Evolutionary conservation across 1,284 basidiomycete species (phyloP).

Genomic region (Quambalaria eucalypti): DNA sequence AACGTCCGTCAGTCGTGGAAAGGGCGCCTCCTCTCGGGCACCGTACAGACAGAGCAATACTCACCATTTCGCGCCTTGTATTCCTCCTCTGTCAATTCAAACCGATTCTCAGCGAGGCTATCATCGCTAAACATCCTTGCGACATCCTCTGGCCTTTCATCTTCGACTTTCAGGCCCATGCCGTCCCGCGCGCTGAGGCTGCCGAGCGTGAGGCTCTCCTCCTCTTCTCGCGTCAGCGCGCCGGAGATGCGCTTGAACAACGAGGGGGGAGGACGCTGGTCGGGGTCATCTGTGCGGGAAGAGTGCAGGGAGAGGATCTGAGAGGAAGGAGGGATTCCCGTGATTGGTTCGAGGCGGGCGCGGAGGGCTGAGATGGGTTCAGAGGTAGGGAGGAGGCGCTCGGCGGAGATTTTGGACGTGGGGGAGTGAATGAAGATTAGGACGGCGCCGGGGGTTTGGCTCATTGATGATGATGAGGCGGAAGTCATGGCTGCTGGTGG

Average conservation of each 20-base stretch:
- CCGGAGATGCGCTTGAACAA: constrained; percentile 53
- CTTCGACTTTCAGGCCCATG: constrained; percentile 63
- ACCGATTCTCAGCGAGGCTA: constrained; percentile 73
- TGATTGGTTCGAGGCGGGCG: constrained; percentile 77
- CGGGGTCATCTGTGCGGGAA: constrained; percentile 19
- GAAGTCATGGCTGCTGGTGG: no score
- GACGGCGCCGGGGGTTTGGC: no score
- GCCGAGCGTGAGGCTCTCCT: constrained; percentile 62
- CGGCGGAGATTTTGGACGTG: constrained; percentile 25
- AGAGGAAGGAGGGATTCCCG: constrained; percentile 61
- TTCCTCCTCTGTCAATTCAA: constrained; percentile 72
- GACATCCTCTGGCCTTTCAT: constrained; percentile 47
- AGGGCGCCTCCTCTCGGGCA: no score
- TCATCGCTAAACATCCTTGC: constrained; percentile 75
- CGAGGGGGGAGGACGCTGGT: constrained; percentile 10
- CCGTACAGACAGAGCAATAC: no score
- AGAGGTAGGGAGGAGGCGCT: constrained; percentile 23
- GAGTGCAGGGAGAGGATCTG: constrained; percentile 53
- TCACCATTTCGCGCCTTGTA: constrained; percentile 71
- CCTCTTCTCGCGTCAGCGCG: constrained; percentile 53
- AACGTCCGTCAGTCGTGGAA: constrained; percentile 7
- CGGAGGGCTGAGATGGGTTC: constrained; percentile 47
- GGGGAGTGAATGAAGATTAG: constrained; percentile 33
- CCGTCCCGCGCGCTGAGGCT: constrained; percentile 63
- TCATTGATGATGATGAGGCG: no score